Conservation (phyloP, 1,284 basidiomycete genomes). For the Exobasidium cylindrosporum region DNA sequence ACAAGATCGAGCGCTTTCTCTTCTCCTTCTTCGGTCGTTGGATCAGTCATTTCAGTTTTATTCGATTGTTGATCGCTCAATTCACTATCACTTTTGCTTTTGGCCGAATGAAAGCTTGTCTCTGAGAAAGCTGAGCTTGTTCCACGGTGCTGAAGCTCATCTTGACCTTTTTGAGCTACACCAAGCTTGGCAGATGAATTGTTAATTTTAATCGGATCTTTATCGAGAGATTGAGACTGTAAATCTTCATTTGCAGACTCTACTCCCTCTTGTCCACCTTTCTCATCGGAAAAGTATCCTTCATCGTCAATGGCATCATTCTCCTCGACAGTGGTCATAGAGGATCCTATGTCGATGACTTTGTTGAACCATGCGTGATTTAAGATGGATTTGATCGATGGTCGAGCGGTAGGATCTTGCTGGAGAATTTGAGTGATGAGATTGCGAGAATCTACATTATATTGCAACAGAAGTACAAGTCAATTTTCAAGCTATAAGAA, state of each 20-base stretch:
- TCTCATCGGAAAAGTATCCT: background rate
- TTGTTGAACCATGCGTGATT: slow-evolving; percentile 79
- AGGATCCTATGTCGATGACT: slow-evolving; percentile 24
- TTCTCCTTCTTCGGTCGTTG: slow-evolving; percentile 87
- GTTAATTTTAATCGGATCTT: background rate
- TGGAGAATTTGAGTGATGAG: slow-evolving; percentile 77
- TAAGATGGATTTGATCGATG: slow-evolving; percentile 80
- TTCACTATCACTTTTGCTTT: slow-evolving; percentile 34
- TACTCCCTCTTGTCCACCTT: too few relatives aligned
- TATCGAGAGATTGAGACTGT: background rate
- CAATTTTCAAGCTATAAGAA: slow-evolving; percentile 10
- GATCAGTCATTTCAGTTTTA: slow-evolving; percentile 33
- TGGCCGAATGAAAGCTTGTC: slow-evolving; percentile 35
- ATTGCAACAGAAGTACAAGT: background rate
- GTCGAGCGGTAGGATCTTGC: slow-evolving; percentile 72
- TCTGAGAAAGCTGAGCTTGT: slow-evolving; percentile 34
- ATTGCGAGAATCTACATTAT: slow-evolving; percentile 79
- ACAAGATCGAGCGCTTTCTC: slow-evolving; percentile 63
- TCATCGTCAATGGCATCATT: background rate
- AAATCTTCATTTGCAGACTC: background rate
- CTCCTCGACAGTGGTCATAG: slow-evolving; percentile 43
- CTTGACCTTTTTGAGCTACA: background rate
- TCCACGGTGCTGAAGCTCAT: slow-evolving; percentile 18
- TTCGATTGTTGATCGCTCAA: slow-evolving; percentile 39
- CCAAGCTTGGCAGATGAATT: background rate